Base-by-base conservation (phyloP, 116 monocot genomes). In the Papilionanthe hybrid region DNA sequence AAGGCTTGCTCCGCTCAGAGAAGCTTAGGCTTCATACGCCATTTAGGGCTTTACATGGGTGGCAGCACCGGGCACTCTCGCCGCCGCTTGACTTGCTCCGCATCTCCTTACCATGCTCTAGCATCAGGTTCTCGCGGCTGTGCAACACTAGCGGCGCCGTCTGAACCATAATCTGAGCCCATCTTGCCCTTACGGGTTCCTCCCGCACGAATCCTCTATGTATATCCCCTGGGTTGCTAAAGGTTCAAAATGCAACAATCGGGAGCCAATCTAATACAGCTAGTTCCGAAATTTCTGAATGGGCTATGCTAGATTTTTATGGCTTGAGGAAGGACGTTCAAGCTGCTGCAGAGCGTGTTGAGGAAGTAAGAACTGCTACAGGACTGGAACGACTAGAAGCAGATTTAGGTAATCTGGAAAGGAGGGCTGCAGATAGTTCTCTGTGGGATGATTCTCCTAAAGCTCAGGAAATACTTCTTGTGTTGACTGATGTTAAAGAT, bases 261-360 rank as follows among this genome's bases (percentile, higher is more conserved):
- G 87, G 81, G 55, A 86, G 80, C 76, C 86, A 94, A 56, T 81
- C 96, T 29, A 84, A 77, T 80, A 78, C 84, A 28, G 87, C 68
- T 77, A 82, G 47, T 82, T 72, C 82, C 11, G 94, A 94, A 27
- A 86, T 89, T 56, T n/a, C 84, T 55, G 97, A 97, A 78, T 97
- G 97, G 97, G 97, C 86, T 69, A 88, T 97, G 83, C 97, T 94
- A 91, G 97, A 98, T 88, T 98, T 98, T 81, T 98, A 94, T 82
- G 83, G 84, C 48, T 88, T 98, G 88, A 88, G 94, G 77, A 98
- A 93, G 83, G 90, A 93, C 78, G 94, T 98, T 72, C 93, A 94
- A 81, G 68, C 78, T 83, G 77, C 88, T 72, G 74, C 82, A n/a
- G 84, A 80, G 80, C 88, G 89, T 78, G 98, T 94, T 53, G 78